Evolutionary conservation across 306 rosid genomes (phyloP), one percentile per base, ranked within the genome.

Genomic region (Vicia faba): DNA sequence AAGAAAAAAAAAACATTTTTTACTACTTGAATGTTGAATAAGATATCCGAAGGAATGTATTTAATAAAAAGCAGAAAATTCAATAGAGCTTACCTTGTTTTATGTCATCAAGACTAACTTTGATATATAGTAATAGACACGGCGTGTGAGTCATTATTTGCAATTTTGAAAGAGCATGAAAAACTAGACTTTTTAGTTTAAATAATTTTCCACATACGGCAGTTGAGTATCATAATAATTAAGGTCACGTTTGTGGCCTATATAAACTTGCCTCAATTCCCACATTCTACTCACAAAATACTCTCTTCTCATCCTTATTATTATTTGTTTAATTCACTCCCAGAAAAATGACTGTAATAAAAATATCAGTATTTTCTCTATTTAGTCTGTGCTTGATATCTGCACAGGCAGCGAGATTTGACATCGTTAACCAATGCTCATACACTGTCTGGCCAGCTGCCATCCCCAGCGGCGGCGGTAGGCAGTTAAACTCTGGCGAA

Each of bases 381-480:
- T 2, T 62, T 15, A 23, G 50, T 53, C 12, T 68, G 11, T 69
- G 5, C 10, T 7, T 79, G 13, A 3, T 33, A 54, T 13, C 48
- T 2, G 13, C 62, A 1, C 39, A 70, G 5, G 81, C 73, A 13
- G 82, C 81, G 50, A 59, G 5, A 4, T 85, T 84, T n/a, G 53
- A 68, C 5, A 68, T 88, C 49, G 61, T 84, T 26, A 3, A 88
- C 85, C 51, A 57, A 74, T 4, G 89, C n/a, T 12, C 67, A 9
- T 87, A 53, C 79, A 66, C 86, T 0, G 82, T 84, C 4, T 84
- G 93, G 93, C 83, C 83, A 0, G 83, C 57, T 1, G 81, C 79
- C 3, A 29, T 35, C 6, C 74, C 79, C 0, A 39, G 11, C 3
- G 81, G 78, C 0, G 83, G 89, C 3, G 87, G 87, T 5, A 28